Evolutionary conservation across 805 yeast species (phyloP).

Genomic region (Saccharomycodes ludwigii): DNA sequence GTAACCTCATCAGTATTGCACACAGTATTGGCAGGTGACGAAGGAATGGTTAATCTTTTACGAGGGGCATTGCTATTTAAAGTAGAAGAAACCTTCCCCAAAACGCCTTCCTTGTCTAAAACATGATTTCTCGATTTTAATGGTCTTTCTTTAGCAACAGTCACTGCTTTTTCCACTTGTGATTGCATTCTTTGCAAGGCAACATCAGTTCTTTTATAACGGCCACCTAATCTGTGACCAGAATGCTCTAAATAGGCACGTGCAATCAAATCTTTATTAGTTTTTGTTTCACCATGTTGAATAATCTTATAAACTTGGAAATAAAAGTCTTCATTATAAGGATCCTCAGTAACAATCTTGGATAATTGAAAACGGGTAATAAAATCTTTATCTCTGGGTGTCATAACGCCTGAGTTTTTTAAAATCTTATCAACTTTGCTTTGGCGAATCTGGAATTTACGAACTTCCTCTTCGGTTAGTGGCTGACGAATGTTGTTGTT

Average conservation of each 20-base stretch:
- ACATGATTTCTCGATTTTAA: constrained; percentile 40
- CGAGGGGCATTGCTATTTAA: constrained; percentile 82
- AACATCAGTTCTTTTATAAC: constrained; percentile 72
- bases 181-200: constrained; percentile 97
- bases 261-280: constrained; percentile 69
- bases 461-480: constrained; percentile 62
- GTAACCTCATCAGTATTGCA: constrained; percentile 24
- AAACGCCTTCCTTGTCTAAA: constrained; percentile 63
- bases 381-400: constrained; percentile 91
- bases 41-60: constrained; percentile 58
- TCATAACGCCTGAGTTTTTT: constrained; percentile 87
- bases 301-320: constrained; percentile 81
- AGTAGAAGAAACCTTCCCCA: constrained; percentile 75
- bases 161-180: constrained; percentile 92
- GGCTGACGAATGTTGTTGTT: constrained; percentile 21
- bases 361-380: constrained; percentile 90
- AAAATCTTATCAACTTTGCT: constrained; percentile 65
- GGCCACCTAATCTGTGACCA: constrained; percentile 82
- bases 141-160: constrained; percentile 84
- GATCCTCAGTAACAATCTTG: constrained; percentile 93
- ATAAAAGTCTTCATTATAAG: constrained; percentile 92
- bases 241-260: constrained; percentile 85
- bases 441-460: constrained; percentile 52
- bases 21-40: constrained; percentile 15
- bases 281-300: constrained; percentile 35